Conservation (phyloP, 176 grass and related monocot genomes). For the Paspalum vaginatum region DNA sequence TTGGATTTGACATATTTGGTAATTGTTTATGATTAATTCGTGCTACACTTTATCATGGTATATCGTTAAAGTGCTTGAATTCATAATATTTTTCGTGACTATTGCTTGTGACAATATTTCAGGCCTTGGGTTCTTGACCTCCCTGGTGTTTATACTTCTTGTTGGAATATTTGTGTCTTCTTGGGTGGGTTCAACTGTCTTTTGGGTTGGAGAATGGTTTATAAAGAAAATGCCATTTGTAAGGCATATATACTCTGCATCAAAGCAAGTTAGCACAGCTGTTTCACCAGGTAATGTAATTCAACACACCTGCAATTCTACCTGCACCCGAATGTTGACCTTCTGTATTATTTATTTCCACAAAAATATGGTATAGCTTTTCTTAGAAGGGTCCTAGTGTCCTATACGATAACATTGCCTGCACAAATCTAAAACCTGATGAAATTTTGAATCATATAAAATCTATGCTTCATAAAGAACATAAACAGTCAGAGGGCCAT, state of each 20-base stretch:
- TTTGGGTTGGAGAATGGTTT: conserved; percentile 97
- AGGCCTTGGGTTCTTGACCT: conserved; percentile 99
- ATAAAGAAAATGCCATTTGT: conserved; percentile 94
- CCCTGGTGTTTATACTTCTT: conserved; percentile 89
- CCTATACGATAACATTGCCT: neutral
- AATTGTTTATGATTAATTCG: conserved; percentile 50
- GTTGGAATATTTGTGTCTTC: conserved; percentile 99
- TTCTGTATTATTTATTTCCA: conserved; percentile 6
- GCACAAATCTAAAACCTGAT: neutral
- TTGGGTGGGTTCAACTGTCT: conserved; percentile 86
- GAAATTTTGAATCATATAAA: conserved; percentile 5
- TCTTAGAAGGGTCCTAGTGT: neutral
- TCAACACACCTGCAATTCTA: neutral
- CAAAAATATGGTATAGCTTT: neutral
- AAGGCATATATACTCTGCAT: conserved; percentile 97
- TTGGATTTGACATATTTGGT: conserved; percentile 96
- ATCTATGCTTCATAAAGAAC: conserved; percentile 21
- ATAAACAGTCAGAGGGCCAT: neutral
- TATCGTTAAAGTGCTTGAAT: conserved; percentile 25
- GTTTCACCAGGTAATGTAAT: conserved; percentile 90
- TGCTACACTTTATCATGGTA: conserved; percentile 29
- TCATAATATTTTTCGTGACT: neutral
- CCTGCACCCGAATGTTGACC: neutral
- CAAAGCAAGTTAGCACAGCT: conserved; percentile 97
- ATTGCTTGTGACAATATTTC: conserved; percentile 37